Percentiles rank a stretch among this genome's conserved stretches.
Evolutionary conservation across 768 basidiomycete species (phyloP).

Genomic region (Ramaria sp.): DNA sequence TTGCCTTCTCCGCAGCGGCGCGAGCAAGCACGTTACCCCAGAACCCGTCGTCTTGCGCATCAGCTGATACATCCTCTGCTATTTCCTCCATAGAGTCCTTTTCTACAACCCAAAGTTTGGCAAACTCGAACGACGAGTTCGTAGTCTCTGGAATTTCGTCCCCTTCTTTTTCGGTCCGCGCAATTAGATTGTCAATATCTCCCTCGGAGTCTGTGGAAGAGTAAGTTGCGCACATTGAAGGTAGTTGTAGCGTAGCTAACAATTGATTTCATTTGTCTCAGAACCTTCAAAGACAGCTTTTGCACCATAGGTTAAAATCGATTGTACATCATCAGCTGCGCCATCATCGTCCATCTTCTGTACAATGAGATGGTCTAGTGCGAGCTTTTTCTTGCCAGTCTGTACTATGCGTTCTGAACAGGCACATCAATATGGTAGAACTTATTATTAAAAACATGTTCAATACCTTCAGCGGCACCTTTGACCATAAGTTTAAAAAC

Average conservation of each 20-base stretch:
- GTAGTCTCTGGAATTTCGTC: slow-evolving; percentile 39
- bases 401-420: slow-evolving; percentile 77
- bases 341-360: slow-evolving; percentile 87
- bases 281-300: slow-evolving; percentile 58
- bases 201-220: slow-evolving; percentile 52
- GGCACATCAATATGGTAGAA: not conserved
- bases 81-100: slow-evolving; percentile 63
- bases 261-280: slow-evolving; percentile 52
- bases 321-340: slow-evolving; percentile 69
- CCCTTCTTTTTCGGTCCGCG: slow-evolving; percentile 68
- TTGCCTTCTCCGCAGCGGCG: slow-evolving; percentile 35
- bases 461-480: slow-evolving; percentile 75
- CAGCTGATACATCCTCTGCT: slow-evolving; percentile 33
- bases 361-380: slow-evolving; percentile 90
- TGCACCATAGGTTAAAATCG: slow-evolving; percentile 84
- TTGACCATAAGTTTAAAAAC: slow-evolving; percentile 97
- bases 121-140: slow-evolving; percentile 65
- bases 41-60: slow-evolving; percentile 52
- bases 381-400: slow-evolving; percentile 90
- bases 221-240: not conserved
- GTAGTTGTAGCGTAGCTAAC: slow-evolving; percentile 27
- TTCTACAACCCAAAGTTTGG: slow-evolving; percentile 84
- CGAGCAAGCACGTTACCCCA: slow-evolving; percentile 63
- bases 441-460: not conserved
- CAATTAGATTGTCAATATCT: slow-evolving; percentile 79